Evolutionary conservation across 2,329 filamentous ascomycete genomes (phyloP).

Genomic region (Fusarium pseudoanthophilum): DNA sequence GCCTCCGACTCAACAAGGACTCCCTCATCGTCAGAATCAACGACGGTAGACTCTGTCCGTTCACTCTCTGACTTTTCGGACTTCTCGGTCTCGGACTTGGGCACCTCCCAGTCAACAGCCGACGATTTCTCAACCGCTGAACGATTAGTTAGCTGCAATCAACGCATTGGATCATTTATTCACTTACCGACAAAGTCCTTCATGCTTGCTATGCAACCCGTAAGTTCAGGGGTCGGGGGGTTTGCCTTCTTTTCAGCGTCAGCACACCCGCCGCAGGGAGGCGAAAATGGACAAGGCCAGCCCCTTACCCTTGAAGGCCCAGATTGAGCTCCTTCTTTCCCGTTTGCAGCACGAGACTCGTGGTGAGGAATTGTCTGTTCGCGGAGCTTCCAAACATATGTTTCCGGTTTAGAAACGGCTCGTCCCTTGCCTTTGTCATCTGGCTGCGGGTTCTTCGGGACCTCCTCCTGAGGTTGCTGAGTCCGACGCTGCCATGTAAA

Average conservation of each 20-base stretch:
- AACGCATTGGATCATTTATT: background rate
- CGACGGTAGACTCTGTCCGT: background rate
- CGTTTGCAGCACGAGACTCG: background rate
- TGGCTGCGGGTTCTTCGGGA: background rate
- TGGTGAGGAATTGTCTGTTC: too few relatives aligned
- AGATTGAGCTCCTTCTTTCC: background rate
- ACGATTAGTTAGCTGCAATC: background rate
- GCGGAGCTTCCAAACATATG: too few relatives aligned
- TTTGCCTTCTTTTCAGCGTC: background rate
- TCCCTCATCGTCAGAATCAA: background rate
- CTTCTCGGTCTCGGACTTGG: background rate
- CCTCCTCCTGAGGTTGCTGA: background rate
- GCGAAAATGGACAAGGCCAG: background rate
- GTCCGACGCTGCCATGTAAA: fast-evolving
- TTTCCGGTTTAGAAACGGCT: too few relatives aligned
- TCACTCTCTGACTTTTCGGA: background rate
- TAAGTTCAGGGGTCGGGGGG: too few relatives aligned
- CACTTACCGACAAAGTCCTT: background rate
- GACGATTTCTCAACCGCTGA: background rate
- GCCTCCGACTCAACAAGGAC: background rate
- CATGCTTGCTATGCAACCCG: background rate
- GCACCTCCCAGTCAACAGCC: background rate
- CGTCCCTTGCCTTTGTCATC: background rate
- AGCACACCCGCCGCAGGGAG: background rate
- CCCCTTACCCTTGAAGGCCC: background rate